A percentile compares a stretch with the other conserved stretches of the same genome.
Evolutionary conservation across 768 basidiomycete species (phyloP).

Genomic region (Stropharia rugosoannulata): DNA sequence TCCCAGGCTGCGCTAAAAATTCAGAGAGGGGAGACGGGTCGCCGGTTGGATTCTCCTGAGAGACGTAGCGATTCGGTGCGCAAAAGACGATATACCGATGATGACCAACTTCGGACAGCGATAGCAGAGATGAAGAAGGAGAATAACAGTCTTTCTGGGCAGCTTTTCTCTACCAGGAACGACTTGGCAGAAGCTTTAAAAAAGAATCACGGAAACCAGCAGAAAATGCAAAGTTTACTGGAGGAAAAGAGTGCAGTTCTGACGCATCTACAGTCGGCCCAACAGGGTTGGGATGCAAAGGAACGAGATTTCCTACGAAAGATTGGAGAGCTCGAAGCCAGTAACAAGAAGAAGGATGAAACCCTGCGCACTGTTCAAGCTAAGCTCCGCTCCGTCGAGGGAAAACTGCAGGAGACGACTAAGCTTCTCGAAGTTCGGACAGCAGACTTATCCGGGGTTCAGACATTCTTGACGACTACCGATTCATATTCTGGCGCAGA

Average conservation of each 20-base stretch:
- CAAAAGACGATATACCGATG: constrained; percentile 1
- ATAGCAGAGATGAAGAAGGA: not conserved
- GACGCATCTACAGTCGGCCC: not conserved
- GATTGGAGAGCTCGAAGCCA: constrained; percentile 2
- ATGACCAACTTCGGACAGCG: not conserved
- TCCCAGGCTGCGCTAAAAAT: not conserved
- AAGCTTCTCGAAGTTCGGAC: constrained; percentile 27
- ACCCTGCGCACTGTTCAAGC: constrained; percentile 7
- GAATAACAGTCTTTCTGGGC: not conserved
- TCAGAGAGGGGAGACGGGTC: not conserved
- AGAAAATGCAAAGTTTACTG: constrained; percentile 1
- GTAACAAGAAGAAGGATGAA: constrained; percentile 6
- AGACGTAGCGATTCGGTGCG: not conserved
- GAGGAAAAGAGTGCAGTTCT: constrained; percentile 3
- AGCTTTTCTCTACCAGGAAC: not conserved
- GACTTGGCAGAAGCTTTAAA: constrained; percentile 3
- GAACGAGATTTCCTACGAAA: not conserved
- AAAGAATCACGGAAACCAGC: not conserved
- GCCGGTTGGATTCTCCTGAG: not conserved
- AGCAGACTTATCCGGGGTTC: constrained; percentile 39
- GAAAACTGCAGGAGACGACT: constrained; percentile 16
- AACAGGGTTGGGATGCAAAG: not conserved
- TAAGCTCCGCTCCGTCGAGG: constrained; percentile 17
- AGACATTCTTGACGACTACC: constrained; percentile 41
- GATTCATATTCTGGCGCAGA: constrained; percentile 45